phyloP scores from a whole-genome alignment of 1,284 basidiomycete genomes.

The Thelephora terrestris region DNA sequence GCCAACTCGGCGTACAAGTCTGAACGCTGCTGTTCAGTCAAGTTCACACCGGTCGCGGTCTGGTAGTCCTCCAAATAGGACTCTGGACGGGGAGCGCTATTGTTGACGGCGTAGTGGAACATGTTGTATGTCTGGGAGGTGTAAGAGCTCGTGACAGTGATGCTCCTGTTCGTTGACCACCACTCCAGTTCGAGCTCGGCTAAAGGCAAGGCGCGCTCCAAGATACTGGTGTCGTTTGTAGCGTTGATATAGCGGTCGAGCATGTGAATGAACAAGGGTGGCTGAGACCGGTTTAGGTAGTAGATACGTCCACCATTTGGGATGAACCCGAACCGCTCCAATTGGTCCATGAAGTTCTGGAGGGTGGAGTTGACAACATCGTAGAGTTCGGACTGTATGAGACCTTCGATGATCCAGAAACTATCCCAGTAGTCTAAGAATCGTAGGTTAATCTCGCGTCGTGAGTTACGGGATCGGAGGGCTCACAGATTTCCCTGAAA shows the following conservation, averaged over 20 bases:
- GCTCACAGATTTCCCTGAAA: slow-evolving; percentile 60
- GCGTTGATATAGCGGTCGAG: slow-evolving; percentile 50
- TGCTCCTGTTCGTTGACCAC: slow-evolving; percentile 73
- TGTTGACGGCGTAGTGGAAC: slow-evolving; percentile 67
- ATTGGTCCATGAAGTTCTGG: slow-evolving; percentile 89
- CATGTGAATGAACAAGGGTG: slow-evolving; percentile 81
- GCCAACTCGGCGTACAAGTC: slow-evolving; percentile 86
- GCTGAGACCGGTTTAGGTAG: slow-evolving; percentile 84
- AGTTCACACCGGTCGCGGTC: slow-evolving; percentile 52
- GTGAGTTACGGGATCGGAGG: neutral
- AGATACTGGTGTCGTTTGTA: slow-evolving; percentile 51
- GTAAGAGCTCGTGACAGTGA: slow-evolving; percentile 67
- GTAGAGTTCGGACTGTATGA: slow-evolving; percentile 71
- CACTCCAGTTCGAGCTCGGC: slow-evolving; percentile 69
- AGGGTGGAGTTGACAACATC: slow-evolving; percentile 67
- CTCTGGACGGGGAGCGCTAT: slow-evolving; percentile 85
- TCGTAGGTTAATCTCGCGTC: neutral
- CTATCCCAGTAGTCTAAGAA: slow-evolving; percentile 70
- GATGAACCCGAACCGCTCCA: slow-evolving; percentile 76
- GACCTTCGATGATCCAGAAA: slow-evolving; percentile 81
- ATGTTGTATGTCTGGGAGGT: slow-evolving; percentile 58
- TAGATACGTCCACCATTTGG: slow-evolving; percentile 87
- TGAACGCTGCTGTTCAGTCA: slow-evolving; percentile 51
- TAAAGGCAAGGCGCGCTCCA: slow-evolving; percentile 53
- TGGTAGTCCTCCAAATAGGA: slow-evolving; percentile 70